Evolutionary conservation across 1,284 basidiomycete genomes (phyloP), one percentile per base, ranked within the genome.

Genomic region (Cerioporus squamosus): DNA sequence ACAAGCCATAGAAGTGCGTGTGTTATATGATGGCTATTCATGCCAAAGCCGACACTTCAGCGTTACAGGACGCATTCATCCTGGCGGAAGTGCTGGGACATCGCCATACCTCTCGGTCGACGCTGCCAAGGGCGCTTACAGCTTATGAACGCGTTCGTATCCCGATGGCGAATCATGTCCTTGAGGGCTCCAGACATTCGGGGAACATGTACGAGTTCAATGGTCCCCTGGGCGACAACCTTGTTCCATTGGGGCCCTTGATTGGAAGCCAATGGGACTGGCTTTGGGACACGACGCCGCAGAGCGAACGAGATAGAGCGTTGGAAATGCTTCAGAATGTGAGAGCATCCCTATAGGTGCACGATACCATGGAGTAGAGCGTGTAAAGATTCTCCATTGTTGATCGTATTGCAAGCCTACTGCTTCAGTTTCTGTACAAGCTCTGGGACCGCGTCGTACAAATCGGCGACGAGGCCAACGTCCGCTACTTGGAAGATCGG

Each of bases 401-500:
- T 18, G 8, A 42, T 17, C 29, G 47, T 23, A 45, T 45, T 9
- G 44, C 10, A 10, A 7, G 39, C 44, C 46, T 64, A 53, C 40
- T 64, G 55, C 75, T 93, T 90, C 58, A 97, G 73, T 77, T 96
- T 94, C 76, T 94, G 85, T 31, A 91, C 85, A 55, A 98, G 77
- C 75, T 96, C 86, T 1, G 95, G 95, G 2, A 97, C 94, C 40
- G 82, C 93, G 38, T 95, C 88, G 70, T 90, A 97, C 49, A 97
- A 79, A 73, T 97, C 95, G 55, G 86, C 97, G 3, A 98, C 96
- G 22, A 99, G 85, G 5, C 97, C 97, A 18, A 92, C 85, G 74
- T 99, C 97, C 38, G 97, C 97, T 1, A 99, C 91, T 77, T 99
- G 97, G 87, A 98, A 98, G 72, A 99, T 99, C 5, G 97, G 97